Percentiles rank a stretch among this genome's conserved stretches.
phyloP scores from a whole-genome alignment of 179 eudicot species.

The Gypsophila paniculata region DNA sequence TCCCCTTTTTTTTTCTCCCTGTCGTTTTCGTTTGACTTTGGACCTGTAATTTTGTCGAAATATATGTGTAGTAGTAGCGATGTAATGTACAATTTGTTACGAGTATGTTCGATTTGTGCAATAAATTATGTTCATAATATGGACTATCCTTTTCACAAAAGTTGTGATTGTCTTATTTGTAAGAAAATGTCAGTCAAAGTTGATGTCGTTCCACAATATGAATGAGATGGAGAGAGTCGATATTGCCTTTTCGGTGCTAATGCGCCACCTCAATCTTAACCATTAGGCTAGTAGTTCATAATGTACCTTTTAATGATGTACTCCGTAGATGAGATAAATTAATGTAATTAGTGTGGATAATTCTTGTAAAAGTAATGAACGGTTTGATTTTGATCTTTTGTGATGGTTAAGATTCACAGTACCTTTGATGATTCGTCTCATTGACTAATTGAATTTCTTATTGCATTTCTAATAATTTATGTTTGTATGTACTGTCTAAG shows the following conservation, averaged over 20 bases:
- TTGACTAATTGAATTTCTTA: slow-evolving; percentile 7
- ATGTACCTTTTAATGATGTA: neutral
- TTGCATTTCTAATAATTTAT: slow-evolving; percentile 12
- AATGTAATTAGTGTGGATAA: slow-evolving; percentile 5
- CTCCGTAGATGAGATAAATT: neutral
- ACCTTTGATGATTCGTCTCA: slow-evolving; percentile 13
- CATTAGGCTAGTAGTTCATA: neutral
- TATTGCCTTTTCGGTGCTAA: too few relatives aligned
- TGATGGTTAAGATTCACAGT: slow-evolving; percentile 17
- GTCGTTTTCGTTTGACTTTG: neutral
- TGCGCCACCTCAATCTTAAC: too few relatives aligned
- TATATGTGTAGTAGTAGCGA: neutral
- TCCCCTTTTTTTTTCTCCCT: too few relatives aligned
- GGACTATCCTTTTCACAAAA: too few relatives aligned
- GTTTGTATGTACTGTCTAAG: slow-evolving; percentile 8
- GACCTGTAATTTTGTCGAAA: neutral
- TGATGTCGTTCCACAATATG: too few relatives aligned
- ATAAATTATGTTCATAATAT: too few relatives aligned
- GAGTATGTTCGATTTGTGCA: too few relatives aligned
- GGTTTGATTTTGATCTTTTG: slow-evolving; percentile 13
- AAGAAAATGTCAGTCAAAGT: too few relatives aligned
- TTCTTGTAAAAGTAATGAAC: slow-evolving; percentile 4
- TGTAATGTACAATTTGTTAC: too few relatives aligned
- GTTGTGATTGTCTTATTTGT: too few relatives aligned
- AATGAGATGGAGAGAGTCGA: too few relatives aligned